Base-by-base conservation (phyloP, 352 stramenopile species). In the Phytophthora lateralis region DNA sequence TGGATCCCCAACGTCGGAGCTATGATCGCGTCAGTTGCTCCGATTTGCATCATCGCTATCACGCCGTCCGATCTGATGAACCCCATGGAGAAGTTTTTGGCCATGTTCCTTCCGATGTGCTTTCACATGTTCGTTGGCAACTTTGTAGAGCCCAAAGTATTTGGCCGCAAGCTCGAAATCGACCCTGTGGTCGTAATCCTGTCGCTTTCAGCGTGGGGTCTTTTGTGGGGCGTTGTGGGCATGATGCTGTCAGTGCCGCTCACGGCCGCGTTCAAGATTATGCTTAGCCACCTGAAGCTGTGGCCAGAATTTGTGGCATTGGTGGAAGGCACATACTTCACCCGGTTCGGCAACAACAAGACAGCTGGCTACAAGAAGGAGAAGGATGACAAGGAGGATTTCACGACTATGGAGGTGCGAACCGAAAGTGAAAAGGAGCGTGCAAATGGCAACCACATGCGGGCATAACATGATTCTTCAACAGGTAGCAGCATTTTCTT, bases 71-170 rank as follows among this genome's bases (percentile, higher is more conserved):
- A 91, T 27, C 45, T 96, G 21, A 96, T 96, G 87, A 94, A 90
- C 61, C 82, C 85, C 15, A 94, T 96, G 85, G 85, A 96, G 56
- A 96, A 96, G 69, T 92, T 96, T 63, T 49, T 96, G 20, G 87
- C 87, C 6, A 90, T 96, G 64, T 63, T 79, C 27, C 61, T 96
- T 51, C 87, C 87, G 7, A 94, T 93, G 83, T 91, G 78, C 55
- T 94, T 96, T 62, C 87, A 96, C 77, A 90, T 91, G 80, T 94
- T 96, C 59, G 84, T 94, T 14, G 87, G 87, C 32, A 96, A 94
- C 62, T 96, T 96, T 46, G 89, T 96, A 44, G 87, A 96, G 58
- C 87, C 87, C 15, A 93, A 92, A 51, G 85, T 96, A 11, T 93
- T 96, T 59, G 87, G 87, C n/a, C 75, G 75, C 27, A 91, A 91